phyloP scores from a whole-genome alignment of 2,329 filamentous ascomycete genomes.

The Tothia fuscella region DNA sequence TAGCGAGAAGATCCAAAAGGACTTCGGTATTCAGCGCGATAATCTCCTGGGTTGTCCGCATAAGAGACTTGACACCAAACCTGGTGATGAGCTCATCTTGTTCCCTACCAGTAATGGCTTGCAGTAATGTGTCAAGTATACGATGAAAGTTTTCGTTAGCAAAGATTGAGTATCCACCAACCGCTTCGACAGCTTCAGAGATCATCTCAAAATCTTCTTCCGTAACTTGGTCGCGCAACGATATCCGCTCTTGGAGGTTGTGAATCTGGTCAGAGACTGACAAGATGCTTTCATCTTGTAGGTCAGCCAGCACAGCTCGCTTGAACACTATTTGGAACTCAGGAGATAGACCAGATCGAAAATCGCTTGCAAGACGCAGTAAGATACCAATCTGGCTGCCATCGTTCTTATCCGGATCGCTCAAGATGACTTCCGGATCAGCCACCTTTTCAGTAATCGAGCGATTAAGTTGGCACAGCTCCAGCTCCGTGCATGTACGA shows the following conservation, averaged over 20 bases:
- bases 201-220: constrained; percentile 69
- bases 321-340: constrained; percentile 1
- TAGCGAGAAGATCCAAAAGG: constrained; percentile 68
- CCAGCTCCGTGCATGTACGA: constrained; percentile 65
- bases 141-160: constrained; percentile 40
- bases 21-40: constrained; percentile 60
- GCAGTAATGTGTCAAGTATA: constrained; percentile 6
- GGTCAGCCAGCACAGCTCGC: constrained; percentile 1
- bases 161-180: constrained; percentile 41
- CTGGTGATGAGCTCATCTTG: constrained; percentile 46
- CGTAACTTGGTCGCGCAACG: constrained; percentile 19
- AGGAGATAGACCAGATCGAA: background rate
- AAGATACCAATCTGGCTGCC: constrained; percentile 9
- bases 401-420: background rate
- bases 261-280: constrained; percentile 8
- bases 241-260: constrained; percentile 3
- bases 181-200: constrained; percentile 55
- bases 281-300: background rate
- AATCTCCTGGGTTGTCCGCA: constrained; percentile 69
- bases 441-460: background rate
- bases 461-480: constrained; percentile 32
- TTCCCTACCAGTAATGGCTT: constrained; percentile 26
- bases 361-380: background rate
- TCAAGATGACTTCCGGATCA: background rate
- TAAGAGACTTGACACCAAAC: constrained; percentile 63